Conservation (phyloP, 306 rosid species). For the Hippophae gyantsensis region DNA sequence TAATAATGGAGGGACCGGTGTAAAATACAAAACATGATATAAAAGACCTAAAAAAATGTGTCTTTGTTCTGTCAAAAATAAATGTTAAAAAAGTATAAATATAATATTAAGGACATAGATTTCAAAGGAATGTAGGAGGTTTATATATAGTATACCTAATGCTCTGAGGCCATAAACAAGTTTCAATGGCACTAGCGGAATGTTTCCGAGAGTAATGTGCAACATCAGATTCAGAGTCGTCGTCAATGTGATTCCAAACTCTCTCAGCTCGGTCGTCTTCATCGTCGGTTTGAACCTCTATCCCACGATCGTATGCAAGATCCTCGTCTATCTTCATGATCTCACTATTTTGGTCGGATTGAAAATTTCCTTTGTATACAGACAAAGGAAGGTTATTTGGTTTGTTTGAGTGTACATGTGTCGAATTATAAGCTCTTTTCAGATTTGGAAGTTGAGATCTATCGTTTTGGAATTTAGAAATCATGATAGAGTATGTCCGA, state of each 20-base stretch:
- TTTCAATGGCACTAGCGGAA: conserved; percentile 15
- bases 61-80: no score
- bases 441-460: no score
- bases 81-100: not conserved
- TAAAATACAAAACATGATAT: no score
- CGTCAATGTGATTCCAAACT: conserved; percentile 22
- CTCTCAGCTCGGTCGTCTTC: conserved; percentile 48
- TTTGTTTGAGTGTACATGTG: no score
- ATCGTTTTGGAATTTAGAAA: no score
- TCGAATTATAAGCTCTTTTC: no score
- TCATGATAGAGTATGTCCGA: no score
- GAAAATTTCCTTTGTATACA: no score
- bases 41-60: no score
- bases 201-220: conserved; percentile 13
- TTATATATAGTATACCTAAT: conserved; percentile 26
- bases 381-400: no score
- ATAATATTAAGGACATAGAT: not conserved
- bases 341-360: conserved; percentile 1
- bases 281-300: conserved; percentile 49
- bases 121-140: not conserved
- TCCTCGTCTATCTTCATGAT: conserved; percentile 41
- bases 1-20: no score
- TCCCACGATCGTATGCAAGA: conserved; percentile 42
- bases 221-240: conserved; percentile 32
- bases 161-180: conserved; percentile 47